Conservation (phyloP, 1,284 basidiomycete species). For the Trichosporon sp. region DNA sequence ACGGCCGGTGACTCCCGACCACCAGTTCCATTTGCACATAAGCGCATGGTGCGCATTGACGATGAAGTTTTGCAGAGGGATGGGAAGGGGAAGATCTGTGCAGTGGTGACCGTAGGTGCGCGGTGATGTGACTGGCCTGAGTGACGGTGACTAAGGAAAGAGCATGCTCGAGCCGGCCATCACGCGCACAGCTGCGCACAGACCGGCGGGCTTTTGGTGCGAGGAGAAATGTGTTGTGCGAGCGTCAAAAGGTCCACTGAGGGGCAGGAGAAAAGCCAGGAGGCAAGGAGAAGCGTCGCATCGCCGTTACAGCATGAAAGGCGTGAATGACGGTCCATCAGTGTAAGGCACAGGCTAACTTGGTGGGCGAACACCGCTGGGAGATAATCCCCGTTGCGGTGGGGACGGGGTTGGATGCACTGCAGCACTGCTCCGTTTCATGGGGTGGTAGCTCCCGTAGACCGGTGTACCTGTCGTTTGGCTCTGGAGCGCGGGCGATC, state of each 20-base stretch:
- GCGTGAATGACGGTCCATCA: not conserved
- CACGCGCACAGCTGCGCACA: not conserved
- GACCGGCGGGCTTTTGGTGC: not conserved
- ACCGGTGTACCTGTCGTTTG: not conserved
- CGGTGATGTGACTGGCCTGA: not conserved
- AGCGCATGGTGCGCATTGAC: too few species aligned
- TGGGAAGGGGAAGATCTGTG: not conserved
- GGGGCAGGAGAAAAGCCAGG: not conserved
- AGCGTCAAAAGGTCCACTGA: not conserved
- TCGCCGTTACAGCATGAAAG: not conserved
- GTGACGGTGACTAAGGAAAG: constrained; percentile 1
- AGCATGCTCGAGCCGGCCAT: not conserved
- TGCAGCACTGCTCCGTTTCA: not conserved
- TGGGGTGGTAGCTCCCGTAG: not conserved
- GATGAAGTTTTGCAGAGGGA: not conserved
- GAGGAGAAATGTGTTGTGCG: too few species aligned
- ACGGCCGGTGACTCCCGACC: not conserved
- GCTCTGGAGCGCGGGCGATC: not conserved
- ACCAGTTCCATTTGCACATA: not conserved
- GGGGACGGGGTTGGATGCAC: too few species aligned
- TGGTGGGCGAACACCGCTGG: too few species aligned
- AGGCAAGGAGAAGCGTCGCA: not conserved
- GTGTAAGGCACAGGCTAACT: not conserved
- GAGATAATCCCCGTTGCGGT: too few species aligned
- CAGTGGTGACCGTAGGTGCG: too few species aligned